Evolutionary conservation across 305 asterid genomes (phyloP).

Genomic region (Euphrasia arctica): DNA sequence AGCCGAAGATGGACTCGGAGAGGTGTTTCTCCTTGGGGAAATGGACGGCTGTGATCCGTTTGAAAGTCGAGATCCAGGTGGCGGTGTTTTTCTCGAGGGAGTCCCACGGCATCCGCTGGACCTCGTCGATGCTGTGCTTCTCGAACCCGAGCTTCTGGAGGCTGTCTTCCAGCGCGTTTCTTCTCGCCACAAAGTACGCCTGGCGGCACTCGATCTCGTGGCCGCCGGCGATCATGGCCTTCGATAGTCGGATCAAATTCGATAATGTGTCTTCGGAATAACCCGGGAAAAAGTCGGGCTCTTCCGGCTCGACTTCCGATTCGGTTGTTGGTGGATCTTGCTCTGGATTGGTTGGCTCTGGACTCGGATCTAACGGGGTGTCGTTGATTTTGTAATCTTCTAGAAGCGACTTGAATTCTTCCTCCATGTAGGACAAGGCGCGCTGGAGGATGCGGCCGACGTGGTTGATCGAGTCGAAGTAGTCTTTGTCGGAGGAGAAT

Average conservation of each 20-base stretch:
- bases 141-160: constrained; percentile 67
- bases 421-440: constrained; percentile 66
- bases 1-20: constrained; percentile 63
- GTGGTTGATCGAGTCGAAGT: constrained; percentile 39
- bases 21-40: constrained; percentile 77
- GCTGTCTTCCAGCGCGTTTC: constrained; percentile 68
- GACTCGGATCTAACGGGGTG: background rate
- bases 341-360: constrained; percentile 27
- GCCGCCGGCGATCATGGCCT: constrained; percentile 76
- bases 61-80: constrained; percentile 68
- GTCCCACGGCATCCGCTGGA: constrained; percentile 69
- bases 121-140: constrained; percentile 68
- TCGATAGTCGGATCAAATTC: constrained; percentile 57
- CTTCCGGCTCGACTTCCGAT: constrained; percentile 17
- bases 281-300: constrained; percentile 32
- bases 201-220: constrained; percentile 60
- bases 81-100: constrained; percentile 72
- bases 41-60: constrained; percentile 20
- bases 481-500: constrained; percentile 52
- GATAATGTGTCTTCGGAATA: constrained; percentile 47
- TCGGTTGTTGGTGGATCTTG: constrained; percentile 23
- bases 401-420: constrained; percentile 55
- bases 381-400: constrained; percentile 25
- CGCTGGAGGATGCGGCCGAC: constrained; percentile 71
- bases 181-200: constrained; percentile 51